Percentiles rank a stretch among this genome's conserved stretches.
Evolutionary conservation across 352 stramenopile genomes (phyloP).

Genomic region (Pythium aphanidermatum): DNA sequence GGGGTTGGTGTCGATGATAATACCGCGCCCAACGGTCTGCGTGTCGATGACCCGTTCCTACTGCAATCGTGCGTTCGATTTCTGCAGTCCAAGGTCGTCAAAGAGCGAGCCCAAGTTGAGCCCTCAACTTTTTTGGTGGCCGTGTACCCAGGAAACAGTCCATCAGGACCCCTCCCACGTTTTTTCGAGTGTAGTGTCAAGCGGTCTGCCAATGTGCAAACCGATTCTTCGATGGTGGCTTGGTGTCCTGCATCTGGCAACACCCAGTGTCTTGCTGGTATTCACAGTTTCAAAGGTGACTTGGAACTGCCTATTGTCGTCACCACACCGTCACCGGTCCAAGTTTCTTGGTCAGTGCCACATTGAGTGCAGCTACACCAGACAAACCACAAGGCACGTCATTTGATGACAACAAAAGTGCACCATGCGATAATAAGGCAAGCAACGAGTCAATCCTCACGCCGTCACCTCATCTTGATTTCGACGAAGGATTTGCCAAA

Average conservation of each 20-base stretch:
- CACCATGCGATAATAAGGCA: no score
- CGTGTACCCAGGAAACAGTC: slow-evolving; percentile 37
- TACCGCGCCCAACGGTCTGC: slow-evolving; percentile 18
- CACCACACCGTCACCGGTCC: no score
- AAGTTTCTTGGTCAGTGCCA: no score
- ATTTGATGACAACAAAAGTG: not conserved
- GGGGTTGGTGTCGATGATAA: slow-evolving; percentile 46
- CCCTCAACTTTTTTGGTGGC: slow-evolving; percentile 63
- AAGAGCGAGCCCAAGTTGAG: slow-evolving; percentile 47
- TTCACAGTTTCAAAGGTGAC: slow-evolving; percentile 44
- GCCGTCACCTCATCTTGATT: no score
- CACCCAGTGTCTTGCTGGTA: slow-evolving; percentile 46
- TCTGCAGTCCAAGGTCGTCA: slow-evolving; percentile 41
- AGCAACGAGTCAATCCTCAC: no score
- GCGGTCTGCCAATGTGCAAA: slow-evolving; percentile 1
- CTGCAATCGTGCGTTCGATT: slow-evolving; percentile 56
- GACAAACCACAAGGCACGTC: not conserved
- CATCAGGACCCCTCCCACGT: slow-evolving; percentile 35
- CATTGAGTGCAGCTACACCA: no score
- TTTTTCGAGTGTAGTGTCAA: slow-evolving; percentile 68
- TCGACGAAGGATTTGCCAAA: no score
- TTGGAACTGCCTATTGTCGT: slow-evolving; percentile 39
- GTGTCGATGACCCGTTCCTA: slow-evolving; percentile 47
- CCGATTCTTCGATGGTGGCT: slow-evolving; percentile 13
- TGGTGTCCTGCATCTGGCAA: slow-evolving; percentile 33